Evolutionary conservation across 1,284 basidiomycete species (phyloP).

Genomic region (Moesziomyces parantarcticus): DNA sequence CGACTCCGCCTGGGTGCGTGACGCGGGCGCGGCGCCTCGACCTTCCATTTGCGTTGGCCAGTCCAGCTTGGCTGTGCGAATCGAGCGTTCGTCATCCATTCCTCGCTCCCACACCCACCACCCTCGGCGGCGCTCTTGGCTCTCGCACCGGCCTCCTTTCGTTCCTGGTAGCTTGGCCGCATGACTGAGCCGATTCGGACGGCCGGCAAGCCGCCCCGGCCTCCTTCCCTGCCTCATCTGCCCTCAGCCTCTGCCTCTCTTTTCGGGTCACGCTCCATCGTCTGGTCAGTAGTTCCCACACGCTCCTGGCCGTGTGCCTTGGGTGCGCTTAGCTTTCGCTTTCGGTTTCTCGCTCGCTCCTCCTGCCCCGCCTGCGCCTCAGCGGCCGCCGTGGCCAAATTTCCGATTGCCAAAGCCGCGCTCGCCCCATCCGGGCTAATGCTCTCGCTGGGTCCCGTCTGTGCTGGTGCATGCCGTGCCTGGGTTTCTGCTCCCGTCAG

Average conservation of each 20-base stretch:
- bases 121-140: neutral
- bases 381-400: constrained; percentile 1
- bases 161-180: neutral
- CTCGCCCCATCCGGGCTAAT: neutral
- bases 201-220: neutral
- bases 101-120: constrained; percentile 4
- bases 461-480: neutral
- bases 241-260: neutral
- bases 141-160: neutral
- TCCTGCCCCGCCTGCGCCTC: neutral
- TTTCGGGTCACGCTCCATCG: neutral
- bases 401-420: constrained; percentile 19
- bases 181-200: neutral
- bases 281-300: neutral
- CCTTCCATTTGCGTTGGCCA: neutral
- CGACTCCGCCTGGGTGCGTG: neutral
- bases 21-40: neutral
- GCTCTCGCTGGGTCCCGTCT: neutral
- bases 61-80: neutral
- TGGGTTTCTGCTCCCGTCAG: neutral
- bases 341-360: constrained; percentile 4
- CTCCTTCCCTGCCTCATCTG: too few relatives aligned
- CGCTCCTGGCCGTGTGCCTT: neutral
- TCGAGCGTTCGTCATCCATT: constrained; percentile 30
- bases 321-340: neutral